Conservation (phyloP, 2,329 filamentous ascomycete genomes). For the Cercospora sp. region DNA sequence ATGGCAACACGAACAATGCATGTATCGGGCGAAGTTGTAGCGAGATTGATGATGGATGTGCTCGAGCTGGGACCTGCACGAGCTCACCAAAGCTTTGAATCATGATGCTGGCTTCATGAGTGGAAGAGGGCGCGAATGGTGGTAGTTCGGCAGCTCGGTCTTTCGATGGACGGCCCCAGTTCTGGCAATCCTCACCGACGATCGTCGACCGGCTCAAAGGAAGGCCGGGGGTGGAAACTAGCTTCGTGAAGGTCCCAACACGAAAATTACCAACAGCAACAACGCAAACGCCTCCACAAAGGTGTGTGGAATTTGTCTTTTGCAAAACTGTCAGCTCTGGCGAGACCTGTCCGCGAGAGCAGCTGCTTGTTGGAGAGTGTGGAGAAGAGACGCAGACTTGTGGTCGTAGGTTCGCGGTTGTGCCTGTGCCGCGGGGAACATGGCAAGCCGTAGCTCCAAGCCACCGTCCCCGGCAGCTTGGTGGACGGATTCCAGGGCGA, state of each 20-base stretch:
- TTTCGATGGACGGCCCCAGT: conserved; percentile 8
- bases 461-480: conserved; percentile 26
- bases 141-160: conserved; percentile 24
- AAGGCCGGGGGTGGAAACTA: conserved; percentile 19
- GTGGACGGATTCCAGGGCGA: conserved; percentile 20
- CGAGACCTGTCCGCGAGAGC: conserved; percentile 4
- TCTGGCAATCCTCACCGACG: conserved; percentile 17
- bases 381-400: conserved; percentile 13
- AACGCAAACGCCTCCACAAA: not conserved
- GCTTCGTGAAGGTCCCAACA: conserved; percentile 21
- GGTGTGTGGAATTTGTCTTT: conserved; percentile 5
- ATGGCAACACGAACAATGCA: conserved; percentile 15
- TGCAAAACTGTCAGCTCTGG: conserved; percentile 20
- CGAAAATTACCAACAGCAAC: conserved; percentile 15
- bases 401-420: conserved; percentile 22
- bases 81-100: conserved; percentile 12
- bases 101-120: conserved; percentile 22
- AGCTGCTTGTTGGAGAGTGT: not conserved
- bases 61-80: conserved; percentile 9
- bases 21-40: conserved; percentile 21
- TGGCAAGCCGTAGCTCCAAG: conserved; percentile 16
- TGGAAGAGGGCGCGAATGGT: conserved; percentile 9
- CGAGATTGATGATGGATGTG: conserved; percentile 18
- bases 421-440: conserved; percentile 23
- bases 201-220: conserved; percentile 10